These are phyloP conservation scores for Moesziomyces antarcticus DNA, from an alignment of 1,284 basidiomycete genomes.

Conservation along the genomic window DNA sequence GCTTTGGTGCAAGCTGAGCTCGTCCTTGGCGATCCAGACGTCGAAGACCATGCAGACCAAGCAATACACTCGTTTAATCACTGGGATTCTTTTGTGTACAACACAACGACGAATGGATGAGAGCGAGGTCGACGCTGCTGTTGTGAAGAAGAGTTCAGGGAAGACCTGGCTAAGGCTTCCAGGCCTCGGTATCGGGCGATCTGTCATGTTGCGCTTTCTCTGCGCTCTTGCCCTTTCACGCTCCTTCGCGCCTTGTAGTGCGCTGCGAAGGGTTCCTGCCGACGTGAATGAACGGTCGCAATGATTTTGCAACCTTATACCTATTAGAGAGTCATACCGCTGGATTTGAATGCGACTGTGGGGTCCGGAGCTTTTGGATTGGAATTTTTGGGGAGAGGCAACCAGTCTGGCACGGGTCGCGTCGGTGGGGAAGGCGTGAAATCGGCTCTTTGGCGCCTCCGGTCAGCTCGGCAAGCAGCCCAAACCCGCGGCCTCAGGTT, in stretches of 20 bases:
- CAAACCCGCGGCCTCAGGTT: background rate
- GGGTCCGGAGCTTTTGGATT: background rate
- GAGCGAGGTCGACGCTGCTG: background rate
- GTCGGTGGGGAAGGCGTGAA: background rate
- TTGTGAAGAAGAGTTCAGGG: background rate
- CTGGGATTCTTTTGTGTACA: too few species aligned
- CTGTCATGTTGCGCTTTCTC: background rate
- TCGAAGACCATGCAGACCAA: too few species aligned
- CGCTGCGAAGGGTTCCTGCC: background rate
- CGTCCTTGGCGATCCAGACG: too few species aligned
- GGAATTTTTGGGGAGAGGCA: background rate
- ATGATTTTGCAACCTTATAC: too few species aligned
- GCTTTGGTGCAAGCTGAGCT: background rate
- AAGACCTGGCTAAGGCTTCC: background rate
- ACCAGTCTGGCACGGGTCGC: background rate
- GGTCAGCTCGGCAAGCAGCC: background rate
- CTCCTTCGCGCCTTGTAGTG: background rate
- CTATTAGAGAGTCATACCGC: too few species aligned
- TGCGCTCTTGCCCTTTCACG: slow-evolving; percentile 3
- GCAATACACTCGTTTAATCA: too few species aligned
- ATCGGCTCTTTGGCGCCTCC: background rate
- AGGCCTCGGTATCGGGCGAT: slow-evolving; percentile 6
- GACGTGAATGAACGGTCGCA: background rate
- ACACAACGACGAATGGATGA: too few species aligned
- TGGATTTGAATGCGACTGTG: slow-evolving; percentile 4